phyloP scores from a whole-genome alignment of 2,329 filamentous ascomycete genomes.

The Exophiala sideris region DNA sequence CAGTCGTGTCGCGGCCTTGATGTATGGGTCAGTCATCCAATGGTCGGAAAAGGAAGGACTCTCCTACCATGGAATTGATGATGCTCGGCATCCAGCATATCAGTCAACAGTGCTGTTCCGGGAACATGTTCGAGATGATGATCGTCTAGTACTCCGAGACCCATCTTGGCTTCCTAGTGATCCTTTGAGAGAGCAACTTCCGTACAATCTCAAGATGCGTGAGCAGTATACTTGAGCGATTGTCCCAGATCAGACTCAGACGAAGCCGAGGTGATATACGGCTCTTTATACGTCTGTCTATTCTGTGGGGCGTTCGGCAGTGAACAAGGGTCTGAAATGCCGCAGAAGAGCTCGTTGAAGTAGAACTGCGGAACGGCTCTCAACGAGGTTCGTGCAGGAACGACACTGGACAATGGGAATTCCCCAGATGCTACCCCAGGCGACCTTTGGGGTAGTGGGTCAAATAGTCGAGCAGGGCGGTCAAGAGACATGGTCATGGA shows the following conservation, averaged over 20 bases:
- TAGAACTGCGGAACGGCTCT: neutral
- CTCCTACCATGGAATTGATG: slow-evolving; percentile 20
- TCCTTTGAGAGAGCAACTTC: no score
- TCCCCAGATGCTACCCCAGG: slow-evolving; percentile 12
- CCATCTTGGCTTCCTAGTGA: slow-evolving; percentile 22
- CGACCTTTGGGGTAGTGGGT: neutral
- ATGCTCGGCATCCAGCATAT: slow-evolving; percentile 21
- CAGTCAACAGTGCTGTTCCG: slow-evolving; percentile 24
- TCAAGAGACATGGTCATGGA: neutral
- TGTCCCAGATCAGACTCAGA: neutral
- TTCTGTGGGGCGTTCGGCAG: slow-evolving; percentile 17
- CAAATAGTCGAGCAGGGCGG: neutral
- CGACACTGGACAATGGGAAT: neutral
- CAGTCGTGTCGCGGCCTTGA: slow-evolving; percentile 30
- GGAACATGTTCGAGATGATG: slow-evolving; percentile 27
- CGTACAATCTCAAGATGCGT: neutral
- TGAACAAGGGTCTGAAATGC: slow-evolving; percentile 5
- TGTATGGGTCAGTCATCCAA: neutral
- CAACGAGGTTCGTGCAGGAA: neutral
- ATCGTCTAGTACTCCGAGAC: slow-evolving; percentile 33
- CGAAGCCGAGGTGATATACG: neutral
- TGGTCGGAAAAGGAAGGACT: neutral
- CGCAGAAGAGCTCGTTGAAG: neutral
- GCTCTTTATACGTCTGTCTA: neutral
- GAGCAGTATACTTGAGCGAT: neutral